Conservation (phyloP, 2,329 filamentous ascomycete species). For the Stromatinia cepivora region DNA sequence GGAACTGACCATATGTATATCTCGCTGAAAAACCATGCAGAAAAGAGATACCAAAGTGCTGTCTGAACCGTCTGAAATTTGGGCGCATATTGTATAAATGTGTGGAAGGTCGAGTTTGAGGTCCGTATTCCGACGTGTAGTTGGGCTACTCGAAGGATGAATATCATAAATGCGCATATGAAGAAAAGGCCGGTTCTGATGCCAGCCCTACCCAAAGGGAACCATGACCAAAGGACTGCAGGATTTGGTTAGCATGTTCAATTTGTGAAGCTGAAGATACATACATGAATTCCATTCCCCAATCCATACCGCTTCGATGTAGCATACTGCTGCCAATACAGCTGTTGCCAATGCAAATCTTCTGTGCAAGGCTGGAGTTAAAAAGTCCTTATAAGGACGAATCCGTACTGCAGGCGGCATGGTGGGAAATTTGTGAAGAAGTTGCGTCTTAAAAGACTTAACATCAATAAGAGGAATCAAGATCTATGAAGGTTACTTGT, state of each 20-base stretch:
- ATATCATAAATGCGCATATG: slow-evolving; percentile 71
- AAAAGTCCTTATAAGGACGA: slow-evolving; percentile 64
- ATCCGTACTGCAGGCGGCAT: slow-evolving; percentile 41
- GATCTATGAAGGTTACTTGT: slow-evolving; percentile 23
- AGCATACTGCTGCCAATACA: slow-evolving; percentile 69
- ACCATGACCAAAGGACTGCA: slow-evolving; percentile 80
- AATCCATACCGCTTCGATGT: slow-evolving; percentile 68
- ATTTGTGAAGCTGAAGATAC: slow-evolving; percentile 20
- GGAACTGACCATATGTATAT: slow-evolving; percentile 75
- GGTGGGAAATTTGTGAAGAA: slow-evolving; percentile 21
- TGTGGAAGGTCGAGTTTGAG: slow-evolving; percentile 65
- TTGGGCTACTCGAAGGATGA: slow-evolving; percentile 82
- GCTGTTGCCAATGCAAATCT: slow-evolving; percentile 79
- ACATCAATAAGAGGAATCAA: background rate
- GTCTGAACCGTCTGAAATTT: slow-evolving; percentile 64
- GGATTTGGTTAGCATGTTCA: slow-evolving; percentile 14
- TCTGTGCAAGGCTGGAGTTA: slow-evolving; percentile 84
- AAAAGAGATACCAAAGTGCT: slow-evolving; percentile 72
- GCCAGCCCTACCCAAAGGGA: slow-evolving; percentile 74
- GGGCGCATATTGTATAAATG: slow-evolving; percentile 58
- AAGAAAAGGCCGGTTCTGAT: slow-evolving; percentile 75
- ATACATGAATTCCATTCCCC: slow-evolving; percentile 65
- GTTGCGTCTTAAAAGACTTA: background rate
- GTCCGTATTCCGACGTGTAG: slow-evolving; percentile 75
- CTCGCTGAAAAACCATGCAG: slow-evolving; percentile 76